Conservation (phyloP, 2,329 filamentous ascomycete species). For the Pseudopyrenochaeta lycopersici region DNA sequence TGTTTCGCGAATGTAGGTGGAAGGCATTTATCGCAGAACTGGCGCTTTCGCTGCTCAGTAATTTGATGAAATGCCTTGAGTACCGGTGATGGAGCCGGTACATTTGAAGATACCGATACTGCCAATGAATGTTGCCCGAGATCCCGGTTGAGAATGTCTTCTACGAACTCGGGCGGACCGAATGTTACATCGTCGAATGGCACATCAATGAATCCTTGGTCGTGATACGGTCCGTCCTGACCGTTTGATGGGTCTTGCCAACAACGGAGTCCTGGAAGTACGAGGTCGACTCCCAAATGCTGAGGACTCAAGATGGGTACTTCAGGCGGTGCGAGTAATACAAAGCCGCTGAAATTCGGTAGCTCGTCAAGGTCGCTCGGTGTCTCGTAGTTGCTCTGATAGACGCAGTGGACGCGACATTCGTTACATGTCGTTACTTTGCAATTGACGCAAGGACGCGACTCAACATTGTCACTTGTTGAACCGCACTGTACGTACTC, state of each 20-base stretch:
- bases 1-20: neutral
- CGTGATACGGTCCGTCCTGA: conserved; percentile 31
- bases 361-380: conserved; percentile 38
- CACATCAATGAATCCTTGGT: conserved; percentile 42
- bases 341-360: conserved; percentile 41
- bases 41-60: conserved; percentile 29
- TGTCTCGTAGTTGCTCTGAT: conserved; percentile 39
- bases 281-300: conserved; percentile 21
- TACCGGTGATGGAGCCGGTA: conserved; percentile 35
- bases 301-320: conserved; percentile 41
- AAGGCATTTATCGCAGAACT: conserved; percentile 13
- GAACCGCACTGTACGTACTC: conserved; percentile 36
- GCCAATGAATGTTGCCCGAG: conserved; percentile 29
- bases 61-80: conserved; percentile 33
- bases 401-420: conserved; percentile 47
- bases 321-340: conserved; percentile 32
- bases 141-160: conserved; percentile 35
- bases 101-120: conserved; percentile 26
- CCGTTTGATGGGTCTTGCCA: conserved; percentile 20
- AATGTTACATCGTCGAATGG: conserved; percentile 28
- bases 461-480: conserved; percentile 16
- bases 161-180: conserved; percentile 33
- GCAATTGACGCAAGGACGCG: conserved; percentile 36
- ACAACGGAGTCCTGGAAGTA: conserved; percentile 4
- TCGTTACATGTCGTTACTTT: conserved; percentile 45